Evolutionary conservation across 345 rosid genomes (phyloP), one percentile per base, ranked within the genome.

Genomic region (Sonneratia alba): DNA sequence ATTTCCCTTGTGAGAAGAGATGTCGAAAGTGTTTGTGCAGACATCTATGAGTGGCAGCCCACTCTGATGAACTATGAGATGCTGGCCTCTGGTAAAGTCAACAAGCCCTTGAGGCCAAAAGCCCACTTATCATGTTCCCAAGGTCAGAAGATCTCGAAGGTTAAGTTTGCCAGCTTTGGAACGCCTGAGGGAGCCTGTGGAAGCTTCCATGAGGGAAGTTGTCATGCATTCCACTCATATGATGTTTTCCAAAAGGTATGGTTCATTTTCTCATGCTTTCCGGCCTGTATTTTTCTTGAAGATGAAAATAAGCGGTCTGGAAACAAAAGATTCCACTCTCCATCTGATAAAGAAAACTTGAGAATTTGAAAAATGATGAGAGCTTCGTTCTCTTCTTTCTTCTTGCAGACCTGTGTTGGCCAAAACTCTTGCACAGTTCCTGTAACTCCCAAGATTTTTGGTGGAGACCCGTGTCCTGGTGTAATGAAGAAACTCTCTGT

Each of bases 1-100:
- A 88, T 95, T 21, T 18, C n/a, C 59, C 9, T 21, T 53, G 59
- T 53, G 59, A 86, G 59, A 53, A 53, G 59, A 18, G 59, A 21
- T 19, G 22, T 21, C 32, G 98, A 88, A 73, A 92, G 84, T 22
- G 90, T 92, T 7, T 96, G 99, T 67, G 91, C 98, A 56, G 93
- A 91, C 78, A 87, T 92, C 73, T 79, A 89, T 0, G 99, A 96
- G 82, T 92, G 98, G 99, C 98, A 96, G 72, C 96, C 98, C 12
- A 92, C 88, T 24, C 85, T 96, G 47, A 87, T 91, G 83, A 91
- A 91, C 73, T 92, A 86, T 75, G 82, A 79, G 77, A 81, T 96
- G 94, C 90, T 83, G 72, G 86, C 97, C 66, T 90, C 97, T 2
- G 94, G 97, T 7, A 89, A 84, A 84, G 94, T 86, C 67, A 87